Conservation (phyloP, 169 alveolate genomes). For the Eimeria nieschulzi region DNA sequence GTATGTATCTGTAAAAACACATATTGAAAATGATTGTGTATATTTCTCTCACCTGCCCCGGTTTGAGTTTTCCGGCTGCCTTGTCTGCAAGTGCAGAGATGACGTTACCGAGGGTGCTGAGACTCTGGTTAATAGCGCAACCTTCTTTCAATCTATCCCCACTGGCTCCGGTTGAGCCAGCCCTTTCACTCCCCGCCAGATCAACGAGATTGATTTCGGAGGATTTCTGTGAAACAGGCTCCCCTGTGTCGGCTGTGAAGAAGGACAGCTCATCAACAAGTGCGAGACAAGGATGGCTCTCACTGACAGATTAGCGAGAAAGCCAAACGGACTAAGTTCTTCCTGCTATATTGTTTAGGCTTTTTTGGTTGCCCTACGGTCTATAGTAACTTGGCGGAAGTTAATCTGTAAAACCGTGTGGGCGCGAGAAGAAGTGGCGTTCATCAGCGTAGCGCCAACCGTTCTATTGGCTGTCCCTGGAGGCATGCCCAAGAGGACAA, state of each 20-base stretch:
- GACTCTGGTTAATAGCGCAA: conserved; percentile 91
- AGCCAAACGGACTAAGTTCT: background rate
- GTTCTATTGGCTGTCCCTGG: conserved; percentile 83
- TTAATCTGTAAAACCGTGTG: conserved; percentile 92
- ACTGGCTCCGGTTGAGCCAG: conserved; percentile 92
- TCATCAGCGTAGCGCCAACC: conserved; percentile 93
- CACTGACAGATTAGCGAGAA: background rate
- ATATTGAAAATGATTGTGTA: background rate
- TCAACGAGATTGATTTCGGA: conserved; percentile 95
- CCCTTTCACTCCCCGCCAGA: conserved; percentile 95
- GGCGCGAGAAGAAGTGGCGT: conserved; percentile 92
- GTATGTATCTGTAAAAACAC: too few relatives aligned
- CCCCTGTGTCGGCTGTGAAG: conserved; percentile 87
- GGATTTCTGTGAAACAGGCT: conserved; percentile 80
- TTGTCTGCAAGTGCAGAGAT: conserved; percentile 91
- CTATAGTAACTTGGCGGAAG: conserved; percentile 82
- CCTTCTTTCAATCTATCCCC: conserved; percentile 94
- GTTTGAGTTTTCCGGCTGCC: conserved; percentile 85
- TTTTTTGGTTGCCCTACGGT: conserved; percentile 15
- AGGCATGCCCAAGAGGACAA: background rate
- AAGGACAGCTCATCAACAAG: background rate
- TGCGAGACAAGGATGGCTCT: background rate
- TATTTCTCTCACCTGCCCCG: conserved; percentile 70
- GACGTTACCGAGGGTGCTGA: conserved; percentile 89
- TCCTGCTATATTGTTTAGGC: background rate